These are phyloP conservation scores for Chalciporus chontae DNA, from an alignment of 768 basidiomycete genomes.

Conservation along the genomic window DNA sequence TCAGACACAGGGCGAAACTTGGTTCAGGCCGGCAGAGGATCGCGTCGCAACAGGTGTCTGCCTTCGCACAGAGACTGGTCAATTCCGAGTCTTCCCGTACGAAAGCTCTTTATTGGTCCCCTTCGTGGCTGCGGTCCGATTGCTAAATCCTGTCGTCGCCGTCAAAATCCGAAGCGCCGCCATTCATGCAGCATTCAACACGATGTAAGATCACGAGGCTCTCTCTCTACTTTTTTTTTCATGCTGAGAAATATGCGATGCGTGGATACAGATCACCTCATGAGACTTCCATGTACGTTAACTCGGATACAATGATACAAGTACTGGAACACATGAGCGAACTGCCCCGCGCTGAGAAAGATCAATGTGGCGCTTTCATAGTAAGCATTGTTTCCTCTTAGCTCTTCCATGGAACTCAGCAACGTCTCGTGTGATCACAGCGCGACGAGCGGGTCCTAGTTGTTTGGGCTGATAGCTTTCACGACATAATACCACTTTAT, in stretches of 20 bases:
- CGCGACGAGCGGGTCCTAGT: slow-evolving; percentile 79
- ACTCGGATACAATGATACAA: slow-evolving; percentile 81
- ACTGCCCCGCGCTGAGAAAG: slow-evolving; percentile 79
- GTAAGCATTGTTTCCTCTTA: slow-evolving; percentile 40
- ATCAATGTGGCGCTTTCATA: slow-evolving; percentile 87
- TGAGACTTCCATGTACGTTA: slow-evolving; percentile 61
- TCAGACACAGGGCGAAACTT: slow-evolving; percentile 78
- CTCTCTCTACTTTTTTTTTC: background rate
- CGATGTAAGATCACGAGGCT: slow-evolving; percentile 45
- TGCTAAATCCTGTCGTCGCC: slow-evolving; percentile 78
- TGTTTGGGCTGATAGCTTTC: slow-evolving; percentile 82
- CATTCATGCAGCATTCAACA: slow-evolving; percentile 73
- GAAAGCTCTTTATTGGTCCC: slow-evolving; percentile 70
- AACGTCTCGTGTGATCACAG: slow-evolving; percentile 32
- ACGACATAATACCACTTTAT: slow-evolving; percentile 69
- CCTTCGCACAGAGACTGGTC: slow-evolving; percentile 60
- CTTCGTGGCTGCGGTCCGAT: slow-evolving; percentile 72
- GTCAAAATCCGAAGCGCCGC: slow-evolving; percentile 78
- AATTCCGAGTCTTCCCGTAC: slow-evolving; percentile 81
- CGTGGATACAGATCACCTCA: slow-evolving; percentile 43
- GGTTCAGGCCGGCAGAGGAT: slow-evolving; percentile 83
- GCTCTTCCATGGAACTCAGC: background rate
- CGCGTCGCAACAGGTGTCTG: slow-evolving; percentile 76
- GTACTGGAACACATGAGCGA: slow-evolving; percentile 68
- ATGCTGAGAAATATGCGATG: background rate